phyloP scores from a whole-genome alignment of 2,329 filamentous ascomycete species.

The Apiospora sp. region DNA sequence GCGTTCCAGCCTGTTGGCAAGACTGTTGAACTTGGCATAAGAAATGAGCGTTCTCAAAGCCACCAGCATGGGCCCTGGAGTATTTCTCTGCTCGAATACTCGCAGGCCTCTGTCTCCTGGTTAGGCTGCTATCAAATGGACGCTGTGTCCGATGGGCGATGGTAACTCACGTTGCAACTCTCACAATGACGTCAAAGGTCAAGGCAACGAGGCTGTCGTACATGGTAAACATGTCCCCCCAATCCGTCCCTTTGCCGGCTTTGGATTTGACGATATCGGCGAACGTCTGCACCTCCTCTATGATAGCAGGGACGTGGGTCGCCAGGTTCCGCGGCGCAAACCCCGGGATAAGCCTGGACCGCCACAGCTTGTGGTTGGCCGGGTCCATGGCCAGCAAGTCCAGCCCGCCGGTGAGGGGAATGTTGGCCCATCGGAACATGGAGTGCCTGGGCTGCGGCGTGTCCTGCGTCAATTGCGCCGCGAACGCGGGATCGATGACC shows the following conservation, averaged over 20 bases:
- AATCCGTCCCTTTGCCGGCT: not conserved
- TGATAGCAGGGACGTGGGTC: conserved; percentile 30
- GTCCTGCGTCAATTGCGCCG: conserved; percentile 43
- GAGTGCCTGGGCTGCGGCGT: conserved; percentile 40
- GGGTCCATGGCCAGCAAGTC: not conserved
- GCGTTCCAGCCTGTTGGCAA: not conserved
- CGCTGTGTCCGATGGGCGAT: not conserved
- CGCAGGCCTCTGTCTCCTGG: not conserved
- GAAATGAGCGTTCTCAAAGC: conserved; percentile 27
- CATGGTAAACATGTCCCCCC: conserved; percentile 34
- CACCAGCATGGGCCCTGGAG: conserved; percentile 25
- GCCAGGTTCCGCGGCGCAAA: conserved; percentile 44
- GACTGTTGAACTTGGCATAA: not conserved
- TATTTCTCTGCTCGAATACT: not conserved
- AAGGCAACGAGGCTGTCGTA: conserved; percentile 33
- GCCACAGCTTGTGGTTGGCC: conserved; percentile 41
- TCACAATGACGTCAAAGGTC: conserved; percentile 34
- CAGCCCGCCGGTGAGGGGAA: not conserved
- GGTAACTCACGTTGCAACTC: not conserved
- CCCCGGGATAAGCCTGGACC: conserved; percentile 45
- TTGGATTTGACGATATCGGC: conserved; percentile 30
- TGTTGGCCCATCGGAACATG: conserved; percentile 23
- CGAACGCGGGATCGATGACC: conserved; percentile 44
- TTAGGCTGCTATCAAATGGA: not conserved
- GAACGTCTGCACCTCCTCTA: conserved; percentile 35